These are phyloP conservation scores for Earliella scabrosa DNA, from an alignment of 1,284 basidiomycete genomes.

Conservation along the genomic window DNA sequence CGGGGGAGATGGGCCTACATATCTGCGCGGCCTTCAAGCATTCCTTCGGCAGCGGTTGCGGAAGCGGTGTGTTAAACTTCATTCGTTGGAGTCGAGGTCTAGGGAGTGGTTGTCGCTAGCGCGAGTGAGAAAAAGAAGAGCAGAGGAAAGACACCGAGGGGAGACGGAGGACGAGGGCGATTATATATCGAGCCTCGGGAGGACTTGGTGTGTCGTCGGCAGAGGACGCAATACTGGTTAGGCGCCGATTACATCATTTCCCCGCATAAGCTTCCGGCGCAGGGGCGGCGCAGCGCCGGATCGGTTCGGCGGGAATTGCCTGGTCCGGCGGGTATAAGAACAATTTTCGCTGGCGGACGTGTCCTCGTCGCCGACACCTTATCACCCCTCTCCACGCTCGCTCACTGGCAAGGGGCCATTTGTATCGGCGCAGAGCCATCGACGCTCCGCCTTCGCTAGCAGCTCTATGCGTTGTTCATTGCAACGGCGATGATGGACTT, in stretches of 20 bases:
- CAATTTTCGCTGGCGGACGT: constrained; percentile 8
- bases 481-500: constrained; percentile 62
- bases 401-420: constrained; percentile 38
- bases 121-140: constrained; percentile 3
- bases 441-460: constrained; percentile 52
- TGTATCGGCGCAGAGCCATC: constrained; percentile 36
- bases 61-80: constrained; percentile 72
- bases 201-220: too few relatives aligned
- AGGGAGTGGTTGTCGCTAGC: background rate
- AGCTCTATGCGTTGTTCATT: constrained; percentile 42
- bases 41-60: constrained; percentile 74
- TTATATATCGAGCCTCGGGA: too few relatives aligned
- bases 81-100: constrained; percentile 39
- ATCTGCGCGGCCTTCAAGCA: constrained; percentile 78
- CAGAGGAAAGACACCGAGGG: constrained; percentile 1
- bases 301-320: constrained; percentile 11
- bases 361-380: constrained; percentile 38
- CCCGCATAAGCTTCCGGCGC: constrained; percentile 10
- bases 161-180: background rate
- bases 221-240: background rate
- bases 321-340: constrained; percentile 2
- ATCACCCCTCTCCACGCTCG: constrained; percentile 38
- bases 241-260: constrained; percentile 19
- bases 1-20: constrained; percentile 47
- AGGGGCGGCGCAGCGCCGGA: background rate